A percentile compares a stretch with the other conserved stretches of the same genome.
Conservation (phyloP, 2,329 filamentous ascomycete genomes). For the Nothophaeocryptopus gaeumannii region DNA sequence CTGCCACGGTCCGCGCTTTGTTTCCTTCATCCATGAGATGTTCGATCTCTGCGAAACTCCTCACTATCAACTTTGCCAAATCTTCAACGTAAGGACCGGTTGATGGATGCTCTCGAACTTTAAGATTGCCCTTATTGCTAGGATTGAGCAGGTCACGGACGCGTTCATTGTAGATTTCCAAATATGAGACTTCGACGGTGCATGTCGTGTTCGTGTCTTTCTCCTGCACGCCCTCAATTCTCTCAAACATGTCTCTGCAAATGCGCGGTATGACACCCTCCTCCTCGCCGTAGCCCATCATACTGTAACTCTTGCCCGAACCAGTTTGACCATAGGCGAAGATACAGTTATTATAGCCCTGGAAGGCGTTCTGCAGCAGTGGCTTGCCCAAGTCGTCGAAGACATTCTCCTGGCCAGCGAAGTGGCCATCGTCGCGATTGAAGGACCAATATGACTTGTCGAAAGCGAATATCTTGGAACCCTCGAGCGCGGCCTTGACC, state of each 20-base stretch:
- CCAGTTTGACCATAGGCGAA: constrained; percentile 98
- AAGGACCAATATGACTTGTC: constrained; percentile 99
- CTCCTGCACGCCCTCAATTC: constrained; percentile 68
- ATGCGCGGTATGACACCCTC: constrained; percentile 94
- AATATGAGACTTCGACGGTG: constrained; percentile 95
- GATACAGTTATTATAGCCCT: constrained; percentile 99
- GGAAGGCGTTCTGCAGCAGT: constrained; percentile 94
- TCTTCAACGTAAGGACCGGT: constrained; percentile 98
- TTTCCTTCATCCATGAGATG: constrained; percentile 99
- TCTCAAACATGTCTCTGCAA: constrained; percentile 94
- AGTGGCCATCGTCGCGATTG: constrained; percentile 73
- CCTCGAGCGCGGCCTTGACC: constrained; percentile 61
- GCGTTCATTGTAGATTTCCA: constrained; percentile 98
- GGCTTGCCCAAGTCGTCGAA: constrained; percentile 86
- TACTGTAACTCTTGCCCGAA: constrained; percentile 97
- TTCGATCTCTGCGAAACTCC: constrained; percentile 92
- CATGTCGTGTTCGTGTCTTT: constrained; percentile 74
- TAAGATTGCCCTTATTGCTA: constrained; percentile 90
- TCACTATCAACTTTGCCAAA: constrained; percentile 88
- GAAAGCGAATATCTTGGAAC: constrained; percentile 86
- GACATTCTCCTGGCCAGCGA: constrained; percentile 84
- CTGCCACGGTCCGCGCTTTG: constrained; percentile 94
- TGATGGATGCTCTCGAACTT: constrained; percentile 95
- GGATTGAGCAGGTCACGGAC: constrained; percentile 95
- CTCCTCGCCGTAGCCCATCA: constrained; percentile 99